A percentile compares a stretch with the other conserved stretches of the same genome.
phyloP scores from a whole-genome alignment of 805 yeast species.

The Monosporozyma servazzii region DNA sequence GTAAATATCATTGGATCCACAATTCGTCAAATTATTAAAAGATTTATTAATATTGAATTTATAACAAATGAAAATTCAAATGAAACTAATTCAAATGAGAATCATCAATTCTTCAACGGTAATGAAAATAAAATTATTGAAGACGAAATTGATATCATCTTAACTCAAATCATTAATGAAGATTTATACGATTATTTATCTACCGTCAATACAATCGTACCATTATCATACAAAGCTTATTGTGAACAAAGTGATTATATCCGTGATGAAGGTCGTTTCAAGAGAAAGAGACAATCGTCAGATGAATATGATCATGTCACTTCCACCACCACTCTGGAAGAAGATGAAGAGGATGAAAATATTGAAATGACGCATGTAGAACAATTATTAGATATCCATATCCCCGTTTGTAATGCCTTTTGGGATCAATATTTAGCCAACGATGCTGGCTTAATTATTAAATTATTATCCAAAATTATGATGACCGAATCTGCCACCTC shows the following conservation, averaged over 20 bases:
- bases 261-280: constrained; percentile 9
- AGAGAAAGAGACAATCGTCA: not conserved
- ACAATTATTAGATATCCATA: constrained; percentile 13
- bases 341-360: not conserved
- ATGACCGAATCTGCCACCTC: constrained; percentile 11
- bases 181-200: constrained; percentile 14
- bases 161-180: constrained; percentile 8
- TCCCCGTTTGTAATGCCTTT: constrained; percentile 16
- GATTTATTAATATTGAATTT: constrained; percentile 8
- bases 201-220: constrained; percentile 14
- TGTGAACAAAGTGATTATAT: constrained; percentile 11
- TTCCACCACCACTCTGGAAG: not conserved
- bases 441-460: constrained; percentile 9
- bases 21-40: constrained; percentile 4
- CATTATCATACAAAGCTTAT: constrained; percentile 11
- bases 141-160: not conserved
- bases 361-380: constrained; percentile 9
- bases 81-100: not conserved
- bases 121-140: not conserved
- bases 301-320: not conserved
- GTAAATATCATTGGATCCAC: constrained; percentile 10
- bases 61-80: not conserved
- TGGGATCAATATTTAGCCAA: constrained; percentile 13
- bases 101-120: not conserved
- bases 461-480: constrained; percentile 9